Base-by-base conservation (phyloP, 2,329 filamentous ascomycete genomes). In the Paraphoma chrysanthemicola region DNA sequence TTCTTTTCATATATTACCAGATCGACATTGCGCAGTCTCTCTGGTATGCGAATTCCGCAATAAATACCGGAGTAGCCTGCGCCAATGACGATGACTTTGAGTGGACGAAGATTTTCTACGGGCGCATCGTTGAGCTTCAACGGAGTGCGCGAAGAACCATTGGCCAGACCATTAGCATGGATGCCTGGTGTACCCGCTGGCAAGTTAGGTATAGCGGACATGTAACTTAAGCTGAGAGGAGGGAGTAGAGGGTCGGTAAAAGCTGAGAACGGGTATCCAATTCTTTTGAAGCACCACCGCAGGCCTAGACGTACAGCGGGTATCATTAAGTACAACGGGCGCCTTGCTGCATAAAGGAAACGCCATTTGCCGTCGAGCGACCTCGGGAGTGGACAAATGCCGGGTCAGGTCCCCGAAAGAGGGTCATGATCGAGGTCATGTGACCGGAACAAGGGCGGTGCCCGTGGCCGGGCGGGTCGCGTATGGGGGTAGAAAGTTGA, bases 41-140 rank as follows among this genome's bases (percentile, higher is more conserved):
- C 77, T 1, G 78, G 78, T 57, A 81, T 78, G 5, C 79, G 69
- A 48, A 81, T 81, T 4, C 77, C 78, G 38, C 72, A 73, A 53
- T 80, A 81, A 8, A 81, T 77, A 17, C 78, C 78, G 0, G 77
- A 79, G 47, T 77, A 80, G 0, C 78, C 78, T 38, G 78, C 78
- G 30, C 78, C 78, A 28, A 81, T 79, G 4, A 80, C 76, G 49
- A 81, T 78, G 41, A 81, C 77, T 47, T 72, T 79, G 23, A 81
- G 65, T 4, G 70, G 76, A 6, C 79, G 70, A 39, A 75, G 68
- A 51, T 80, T 80, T 50, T 81, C 79, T n/a, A 81, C 67, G 0
- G 77, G 74, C 2, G 59, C 56, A 50, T 80, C 75, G 47, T 74
- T 72, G 2, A 81, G 64, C 9, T 68, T 61, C 54, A 70, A 73